Percentiles rank a stretch among this genome's conserved stretches.
Evolutionary conservation across 495 filamentous ascomycete species (phyloP).

Genomic region (Jackrogersella minutella): DNA sequence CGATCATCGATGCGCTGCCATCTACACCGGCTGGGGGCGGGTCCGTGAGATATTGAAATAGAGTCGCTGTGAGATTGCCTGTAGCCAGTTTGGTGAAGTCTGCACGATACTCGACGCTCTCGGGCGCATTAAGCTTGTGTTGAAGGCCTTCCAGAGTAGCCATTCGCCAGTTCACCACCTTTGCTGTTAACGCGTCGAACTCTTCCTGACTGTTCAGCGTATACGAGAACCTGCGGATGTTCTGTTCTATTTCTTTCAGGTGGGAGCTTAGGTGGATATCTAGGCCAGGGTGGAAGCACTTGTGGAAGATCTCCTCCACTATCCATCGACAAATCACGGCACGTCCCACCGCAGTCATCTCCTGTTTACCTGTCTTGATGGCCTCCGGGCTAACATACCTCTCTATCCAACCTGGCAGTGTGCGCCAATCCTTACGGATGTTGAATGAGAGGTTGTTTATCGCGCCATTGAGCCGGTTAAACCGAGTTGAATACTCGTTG

Average conservation of each 20-base stretch:
- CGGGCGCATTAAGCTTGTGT: conserved; percentile 69
- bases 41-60: conserved; percentile 77
- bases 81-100: conserved; percentile 74
- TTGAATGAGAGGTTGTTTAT: conserved; percentile 95
- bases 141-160: conserved; percentile 91
- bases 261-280: conserved; percentile 76
- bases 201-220: conserved; percentile 80
- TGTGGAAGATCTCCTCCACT: conserved; percentile 88
- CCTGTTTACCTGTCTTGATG: conserved; percentile 80
- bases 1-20: conserved; percentile 84
- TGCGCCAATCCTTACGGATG: conserved; percentile 90
- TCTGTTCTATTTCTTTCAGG: conserved; percentile 87
- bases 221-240: conserved; percentile 79
- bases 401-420: conserved; percentile 79
- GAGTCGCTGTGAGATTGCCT: conserved; percentile 70
- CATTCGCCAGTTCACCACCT: conserved; percentile 91
- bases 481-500: conserved; percentile 89
- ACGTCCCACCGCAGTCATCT: conserved; percentile 96
- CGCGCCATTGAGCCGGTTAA: conserved; percentile 91
- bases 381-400: conserved; percentile 84
- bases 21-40: conserved; percentile 80
- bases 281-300: conserved; percentile 88
- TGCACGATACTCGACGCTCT: conserved; percentile 67
- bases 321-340: conserved; percentile 91
- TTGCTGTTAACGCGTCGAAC: conserved; percentile 84